Evolutionary conservation across 495 filamentous ascomycete genomes (phyloP).

Genomic region (Annulohypoxylon nitens): DNA sequence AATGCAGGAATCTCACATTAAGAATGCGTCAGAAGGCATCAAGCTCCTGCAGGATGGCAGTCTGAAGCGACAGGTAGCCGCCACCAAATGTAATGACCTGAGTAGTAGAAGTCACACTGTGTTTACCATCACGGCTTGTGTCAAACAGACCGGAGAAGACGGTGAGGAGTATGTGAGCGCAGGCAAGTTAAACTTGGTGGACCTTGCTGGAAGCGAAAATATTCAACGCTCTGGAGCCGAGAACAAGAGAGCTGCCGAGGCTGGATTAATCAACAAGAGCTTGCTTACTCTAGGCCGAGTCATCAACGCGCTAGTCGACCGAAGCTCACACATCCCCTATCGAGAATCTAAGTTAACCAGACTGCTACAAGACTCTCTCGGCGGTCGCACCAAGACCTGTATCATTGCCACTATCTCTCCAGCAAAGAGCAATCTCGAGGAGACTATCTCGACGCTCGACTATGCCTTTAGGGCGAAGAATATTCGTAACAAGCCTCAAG

Average conservation of each 20-base stretch:
- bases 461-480: slow-evolving; percentile 98
- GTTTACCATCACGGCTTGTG: slow-evolving; percentile 91
- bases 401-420: slow-evolving; percentile 98
- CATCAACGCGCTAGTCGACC: slow-evolving; percentile 97
- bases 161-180: slow-evolving; percentile 90
- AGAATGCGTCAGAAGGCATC: slow-evolving; percentile 84
- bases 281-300: slow-evolving; percentile 93
- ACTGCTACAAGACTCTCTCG: slow-evolving; percentile 94
- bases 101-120: slow-evolving; percentile 96
- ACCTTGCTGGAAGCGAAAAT: slow-evolving; percentile 96
- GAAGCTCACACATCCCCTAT: slow-evolving; percentile 92
- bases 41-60: slow-evolving; percentile 90
- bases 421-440: slow-evolving; percentile 92
- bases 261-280: slow-evolving; percentile 97
- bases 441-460: slow-evolving; percentile 97
- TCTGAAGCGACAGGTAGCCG: slow-evolving; percentile 93
- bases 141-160: slow-evolving; percentile 82
- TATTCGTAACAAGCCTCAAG: slow-evolving; percentile 96
- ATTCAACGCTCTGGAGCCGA: slow-evolving; percentile 96
- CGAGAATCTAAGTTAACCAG: slow-evolving; percentile 96
- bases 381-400: slow-evolving; percentile 95
- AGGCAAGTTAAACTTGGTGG: slow-evolving; percentile 95
- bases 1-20: slow-evolving; percentile 96
- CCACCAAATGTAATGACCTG: slow-evolving; percentile 98
- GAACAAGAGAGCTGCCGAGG: slow-evolving; percentile 96